A percentile compares a stretch with the other conserved stretches of the same genome.
Conservation (phyloP, 108 stramenopile species). For the Epipyxis sp. region DNA sequence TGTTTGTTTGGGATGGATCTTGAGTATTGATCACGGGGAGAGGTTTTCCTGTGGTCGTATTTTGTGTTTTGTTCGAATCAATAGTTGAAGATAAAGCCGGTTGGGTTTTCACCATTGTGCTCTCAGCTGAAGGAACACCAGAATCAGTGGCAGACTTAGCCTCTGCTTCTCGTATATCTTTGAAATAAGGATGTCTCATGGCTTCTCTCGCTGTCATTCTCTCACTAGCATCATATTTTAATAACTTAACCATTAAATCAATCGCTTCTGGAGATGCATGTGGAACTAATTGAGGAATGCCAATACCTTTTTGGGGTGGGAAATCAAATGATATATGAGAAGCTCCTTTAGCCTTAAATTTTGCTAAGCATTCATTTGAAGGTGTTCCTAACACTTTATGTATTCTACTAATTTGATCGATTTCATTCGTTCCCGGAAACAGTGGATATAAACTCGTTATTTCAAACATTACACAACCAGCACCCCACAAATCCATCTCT, state of each 20-base stretch:
- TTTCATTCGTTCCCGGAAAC: constrained; percentile 72
- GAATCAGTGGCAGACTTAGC: background rate
- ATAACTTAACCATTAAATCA: constrained; percentile 63
- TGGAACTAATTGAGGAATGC: constrained; percentile 66
- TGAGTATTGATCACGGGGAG: no score
- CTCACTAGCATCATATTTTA: constrained; percentile 67
- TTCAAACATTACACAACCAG: constrained; percentile 77
- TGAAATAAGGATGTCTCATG: constrained; percentile 69
- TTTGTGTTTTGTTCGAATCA: no score
- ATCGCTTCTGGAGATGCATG: constrained; percentile 60
- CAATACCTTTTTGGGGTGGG: constrained; percentile 62
- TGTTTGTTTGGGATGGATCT: no score
- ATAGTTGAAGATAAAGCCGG: no score
- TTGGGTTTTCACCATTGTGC: no score
- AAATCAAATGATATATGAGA: constrained; percentile 67
- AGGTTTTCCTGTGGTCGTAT: no score
- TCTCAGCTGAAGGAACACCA: no score
- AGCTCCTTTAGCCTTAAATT: constrained; percentile 62
- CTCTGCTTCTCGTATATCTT: constrained; percentile 50
- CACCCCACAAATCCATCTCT: constrained; percentile 80
- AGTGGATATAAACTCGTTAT: constrained; percentile 70
- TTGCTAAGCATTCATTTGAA: constrained; percentile 47
- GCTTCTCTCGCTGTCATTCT: constrained; percentile 68
- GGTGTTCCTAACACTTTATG: constrained; percentile 71
- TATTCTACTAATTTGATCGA: constrained; percentile 70